Conservation (phyloP, 352 stramenopile species). For the Globisporangium irregulare region DNA sequence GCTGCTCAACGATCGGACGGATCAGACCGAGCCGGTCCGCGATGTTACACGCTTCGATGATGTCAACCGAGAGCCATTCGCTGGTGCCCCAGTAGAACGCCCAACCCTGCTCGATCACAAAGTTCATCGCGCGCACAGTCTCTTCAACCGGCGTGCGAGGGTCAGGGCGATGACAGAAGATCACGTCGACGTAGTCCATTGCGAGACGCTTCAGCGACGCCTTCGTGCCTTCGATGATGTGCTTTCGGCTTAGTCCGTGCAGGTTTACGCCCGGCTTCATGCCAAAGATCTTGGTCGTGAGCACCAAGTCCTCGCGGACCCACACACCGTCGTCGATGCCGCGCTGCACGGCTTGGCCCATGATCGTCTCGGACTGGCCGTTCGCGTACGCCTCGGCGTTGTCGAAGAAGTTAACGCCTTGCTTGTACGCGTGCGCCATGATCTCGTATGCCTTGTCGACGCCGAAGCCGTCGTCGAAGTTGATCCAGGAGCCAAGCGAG, state of each 20-base stretch:
- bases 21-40: conserved; percentile 25
- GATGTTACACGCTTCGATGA: conserved; percentile 44
- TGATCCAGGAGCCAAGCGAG: conserved; percentile 33
- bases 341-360: conserved; percentile 25
- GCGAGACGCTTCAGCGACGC: conserved; percentile 40
- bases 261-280: conserved; percentile 23
- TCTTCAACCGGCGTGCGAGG: conserved; percentile 31
- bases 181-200: conserved; percentile 43
- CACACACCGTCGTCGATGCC: conserved; percentile 23
- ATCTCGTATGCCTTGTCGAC: conserved; percentile 28
- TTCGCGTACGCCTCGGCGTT: conserved; percentile 34
- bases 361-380: conserved; percentile 31
- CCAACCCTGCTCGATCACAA: conserved; percentile 32
- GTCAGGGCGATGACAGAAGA: conserved; percentile 49
- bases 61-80: conserved; percentile 46
- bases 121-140: conserved; percentile 46
- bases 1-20: conserved; percentile 42
- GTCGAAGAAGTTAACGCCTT: conserved; percentile 66
- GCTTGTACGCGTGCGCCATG: conserved; percentile 26
- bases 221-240: conserved; percentile 45
- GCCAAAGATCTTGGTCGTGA: conserved; percentile 66
- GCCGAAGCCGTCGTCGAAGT: conserved; percentile 16
- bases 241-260: conserved; percentile 32
- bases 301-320: conserved; percentile 43
- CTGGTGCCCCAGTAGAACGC: conserved; percentile 50